phyloP scores from a whole-genome alignment of 225 moss, liverwort and hornwort genomes.

The Thuidium tamariscinum region DNA sequence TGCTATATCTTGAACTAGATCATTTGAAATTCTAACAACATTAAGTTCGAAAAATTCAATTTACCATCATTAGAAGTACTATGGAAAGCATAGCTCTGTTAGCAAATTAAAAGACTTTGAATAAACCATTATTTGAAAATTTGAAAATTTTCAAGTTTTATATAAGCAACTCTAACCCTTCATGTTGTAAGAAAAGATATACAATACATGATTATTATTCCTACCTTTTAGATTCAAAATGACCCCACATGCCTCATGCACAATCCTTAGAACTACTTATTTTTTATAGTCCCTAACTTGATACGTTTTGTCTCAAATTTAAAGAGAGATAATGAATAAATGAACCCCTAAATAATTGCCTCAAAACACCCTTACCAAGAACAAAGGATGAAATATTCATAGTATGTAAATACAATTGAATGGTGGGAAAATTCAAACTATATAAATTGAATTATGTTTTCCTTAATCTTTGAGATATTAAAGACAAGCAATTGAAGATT shows the following conservation, averaged over 20 bases:
- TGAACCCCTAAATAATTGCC: accelerated
- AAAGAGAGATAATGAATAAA: accelerated
- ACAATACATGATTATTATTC: neutral
- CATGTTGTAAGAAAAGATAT: accelerated
- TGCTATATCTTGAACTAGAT: neutral
- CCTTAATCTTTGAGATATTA: neutral
- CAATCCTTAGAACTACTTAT: accelerated
- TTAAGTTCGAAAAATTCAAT: neutral
- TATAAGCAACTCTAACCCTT: neutral
- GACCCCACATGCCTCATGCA: neutral
- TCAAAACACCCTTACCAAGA: too few relatives aligned
- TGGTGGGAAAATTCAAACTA: too few relatives aligned
- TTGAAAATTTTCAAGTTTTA: neutral
- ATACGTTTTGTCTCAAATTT: neutral
- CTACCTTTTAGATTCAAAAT: accelerated
- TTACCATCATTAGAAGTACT: neutral
- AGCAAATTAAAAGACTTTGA: neutral
- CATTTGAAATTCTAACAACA: neutral
- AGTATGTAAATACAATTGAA: accelerated
- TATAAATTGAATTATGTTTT: accelerated
- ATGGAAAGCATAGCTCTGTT: neutral
- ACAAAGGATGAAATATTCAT: neutral
- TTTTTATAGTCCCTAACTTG: accelerated
- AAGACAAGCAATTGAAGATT: neutral
- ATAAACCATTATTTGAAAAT: neutral